Conservation (phyloP, 805 yeast species). For the Metschnikowia colocasiae region DNA sequence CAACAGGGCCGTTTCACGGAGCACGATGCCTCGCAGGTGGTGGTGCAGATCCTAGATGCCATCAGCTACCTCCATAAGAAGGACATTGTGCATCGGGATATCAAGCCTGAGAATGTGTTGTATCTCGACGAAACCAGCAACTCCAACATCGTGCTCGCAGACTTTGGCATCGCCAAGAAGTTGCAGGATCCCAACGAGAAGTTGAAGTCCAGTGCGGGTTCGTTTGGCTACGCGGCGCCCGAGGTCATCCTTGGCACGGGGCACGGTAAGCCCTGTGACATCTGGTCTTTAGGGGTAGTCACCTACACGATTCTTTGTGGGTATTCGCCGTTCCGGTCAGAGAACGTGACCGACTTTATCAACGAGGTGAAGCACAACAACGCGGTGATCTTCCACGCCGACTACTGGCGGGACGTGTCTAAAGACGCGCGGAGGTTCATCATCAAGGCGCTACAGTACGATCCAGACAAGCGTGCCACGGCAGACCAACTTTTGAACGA, state of each 20-base stretch:
- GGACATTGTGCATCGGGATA: constrained; percentile 88
- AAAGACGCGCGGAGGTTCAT: constrained; percentile 79
- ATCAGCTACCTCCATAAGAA: constrained; percentile 69
- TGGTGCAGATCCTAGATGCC: constrained; percentile 74
- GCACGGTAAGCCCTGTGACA: constrained; percentile 93
- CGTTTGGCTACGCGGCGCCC: constrained; percentile 96
- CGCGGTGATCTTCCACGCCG: constrained; percentile 81
- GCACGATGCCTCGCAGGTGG: constrained; percentile 73
- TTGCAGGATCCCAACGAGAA: constrained; percentile 57
- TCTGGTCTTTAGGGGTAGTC: constrained; percentile 94
- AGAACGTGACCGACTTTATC: constrained; percentile 74
- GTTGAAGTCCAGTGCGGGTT: constrained; percentile 76
- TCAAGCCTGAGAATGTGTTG: constrained; percentile 90
- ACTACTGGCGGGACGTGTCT: constrained; percentile 81
- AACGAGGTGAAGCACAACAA: constrained; percentile 69
- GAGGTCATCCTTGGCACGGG: constrained; percentile 80
- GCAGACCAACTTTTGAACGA: constrained; percentile 61
- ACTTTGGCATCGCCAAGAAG: constrained; percentile 91
- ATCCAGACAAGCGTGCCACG: constrained; percentile 68
- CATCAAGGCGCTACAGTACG: constrained; percentile 60
- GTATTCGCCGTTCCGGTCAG: constrained; percentile 86
- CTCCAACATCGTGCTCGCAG: constrained; percentile 82
- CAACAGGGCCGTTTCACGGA: constrained; percentile 83
- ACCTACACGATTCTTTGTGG: constrained; percentile 89
- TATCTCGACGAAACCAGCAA: constrained; percentile 54